Base-by-base conservation (phyloP, 331 rosid genomes). In the Saraca asoca region DNA sequence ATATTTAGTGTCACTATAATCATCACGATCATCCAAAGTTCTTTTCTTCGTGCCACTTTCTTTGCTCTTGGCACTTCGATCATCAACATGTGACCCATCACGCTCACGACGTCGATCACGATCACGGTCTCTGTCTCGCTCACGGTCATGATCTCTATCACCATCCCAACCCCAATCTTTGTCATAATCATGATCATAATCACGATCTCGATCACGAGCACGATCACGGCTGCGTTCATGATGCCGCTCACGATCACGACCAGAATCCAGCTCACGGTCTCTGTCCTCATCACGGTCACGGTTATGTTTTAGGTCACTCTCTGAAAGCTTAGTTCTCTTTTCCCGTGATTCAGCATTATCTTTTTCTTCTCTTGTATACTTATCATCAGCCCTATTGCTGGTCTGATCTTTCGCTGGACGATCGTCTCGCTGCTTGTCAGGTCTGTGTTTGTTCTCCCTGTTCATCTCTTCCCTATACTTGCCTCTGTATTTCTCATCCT, bases 21-120 rank as follows among this genome's bases (percentile, higher is more conserved):
- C 97, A 70, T 86, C 95, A n/a, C 76, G 87, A 48, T 85, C 97
- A 64, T 83, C 91, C 7, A 87, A 85, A 39, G 90, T 78, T 73
- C 91, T 80, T 86, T 81, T 86, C 85, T 82, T 91, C 66, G 85
- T 82, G 74, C 85, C 83, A 65, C 87, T 56, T 64, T 88, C 96
- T 76, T 76, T 85, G 78, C 75, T 85, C 74, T 87, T 83, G 0
- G 64, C 64, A 66, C 75, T 72, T 58, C 85, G 89, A 15, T 82
- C 90, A 71, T 84, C 91, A 51, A 62, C 62, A 74, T 76, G 85
- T 37, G 83, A 87, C 17, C 92, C 85, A 55, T 84, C 88, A n/a
- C 74, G 80, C 15, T 89, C 88, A 51, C 82, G 82, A 20, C 79
- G 87, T 58, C 79, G 81, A 12, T 87, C 85, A 49, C 69, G 78